Evolutionary conservation across 176 grass and related monocot genomes (phyloP).

Genomic region (Triticum dicoccoides): DNA sequence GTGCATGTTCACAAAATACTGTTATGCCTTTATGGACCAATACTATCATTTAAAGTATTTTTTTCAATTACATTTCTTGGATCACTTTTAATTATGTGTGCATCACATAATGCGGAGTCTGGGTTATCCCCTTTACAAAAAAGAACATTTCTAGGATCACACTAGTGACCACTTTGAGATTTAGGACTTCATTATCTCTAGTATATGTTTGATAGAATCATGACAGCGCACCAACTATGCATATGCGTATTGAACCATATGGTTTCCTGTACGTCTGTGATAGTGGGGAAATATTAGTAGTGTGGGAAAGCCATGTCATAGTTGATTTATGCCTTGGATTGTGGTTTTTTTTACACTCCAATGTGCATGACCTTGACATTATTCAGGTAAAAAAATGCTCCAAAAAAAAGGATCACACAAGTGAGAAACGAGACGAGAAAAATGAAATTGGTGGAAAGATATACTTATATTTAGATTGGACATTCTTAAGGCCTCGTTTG

Average conservation of each 20-base stretch:
- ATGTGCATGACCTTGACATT: no score
- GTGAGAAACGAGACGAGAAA: neutral
- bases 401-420: no score
- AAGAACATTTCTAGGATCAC: no score
- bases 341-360: neutral
- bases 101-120: no score
- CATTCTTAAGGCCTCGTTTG: no score
- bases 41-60: no score
- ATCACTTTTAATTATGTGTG: no score
- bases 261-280: neutral
- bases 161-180: no score
- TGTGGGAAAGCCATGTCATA: neutral
- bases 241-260: neutral
- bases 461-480: neutral
- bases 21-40: neutral
- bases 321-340: neutral
- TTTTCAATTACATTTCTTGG: no score
- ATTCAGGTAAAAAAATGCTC: neutral
- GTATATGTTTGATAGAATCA: neutral
- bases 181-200: neutral
- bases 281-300: neutral
- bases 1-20: neutral
- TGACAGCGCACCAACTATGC: neutral
- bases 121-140: no score
- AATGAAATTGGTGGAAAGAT: slow-evolving; percentile 1